Evolutionary conservation across 2,329 filamentous ascomycete species (phyloP).

Genomic region (Aspergillus fijiensis): DNA sequence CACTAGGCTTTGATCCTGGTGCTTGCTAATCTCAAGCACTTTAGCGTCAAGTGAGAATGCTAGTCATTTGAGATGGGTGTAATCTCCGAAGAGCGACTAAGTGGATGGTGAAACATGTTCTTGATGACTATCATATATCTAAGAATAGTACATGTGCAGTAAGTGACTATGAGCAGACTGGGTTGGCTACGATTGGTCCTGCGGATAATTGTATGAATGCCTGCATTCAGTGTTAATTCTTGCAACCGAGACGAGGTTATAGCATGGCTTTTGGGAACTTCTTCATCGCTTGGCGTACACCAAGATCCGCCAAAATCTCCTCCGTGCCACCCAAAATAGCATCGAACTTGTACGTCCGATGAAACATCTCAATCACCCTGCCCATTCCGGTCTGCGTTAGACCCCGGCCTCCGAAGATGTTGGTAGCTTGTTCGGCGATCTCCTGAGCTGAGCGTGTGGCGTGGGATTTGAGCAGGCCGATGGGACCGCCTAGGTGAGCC

Average conservation of each 20-base stretch:
- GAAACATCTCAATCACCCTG: conserved; percentile 77
- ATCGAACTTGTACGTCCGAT: conserved; percentile 80
- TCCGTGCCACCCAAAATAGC: conserved; percentile 77
- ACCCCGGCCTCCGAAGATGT: conserved; percentile 81
- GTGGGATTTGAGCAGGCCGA: conserved; percentile 78
- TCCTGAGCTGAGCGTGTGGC: conserved; percentile 75
- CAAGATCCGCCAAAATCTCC: conserved; percentile 77
- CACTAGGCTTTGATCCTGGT: no score
- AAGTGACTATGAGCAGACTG: no score
- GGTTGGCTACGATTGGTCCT: no score
- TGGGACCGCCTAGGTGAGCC: conserved; percentile 73
- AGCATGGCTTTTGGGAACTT: conserved; percentile 82
- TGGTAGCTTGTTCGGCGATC: conserved; percentile 77
- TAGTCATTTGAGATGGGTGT: background rate
- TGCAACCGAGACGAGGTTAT: conserved; percentile 43
- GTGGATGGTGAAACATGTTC: background rate
- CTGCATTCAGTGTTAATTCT: background rate
- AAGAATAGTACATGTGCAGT: background rate
- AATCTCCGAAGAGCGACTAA: background rate
- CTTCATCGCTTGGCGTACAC: conserved; percentile 79
- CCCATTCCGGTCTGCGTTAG: conserved; percentile 84
- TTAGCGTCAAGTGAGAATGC: background rate
- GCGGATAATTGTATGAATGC: background rate
- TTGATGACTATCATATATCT: background rate
- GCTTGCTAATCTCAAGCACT: no score